Conservation (phyloP, 2,329 filamentous ascomycete genomes). For the Cladosporium sp. region DNA sequence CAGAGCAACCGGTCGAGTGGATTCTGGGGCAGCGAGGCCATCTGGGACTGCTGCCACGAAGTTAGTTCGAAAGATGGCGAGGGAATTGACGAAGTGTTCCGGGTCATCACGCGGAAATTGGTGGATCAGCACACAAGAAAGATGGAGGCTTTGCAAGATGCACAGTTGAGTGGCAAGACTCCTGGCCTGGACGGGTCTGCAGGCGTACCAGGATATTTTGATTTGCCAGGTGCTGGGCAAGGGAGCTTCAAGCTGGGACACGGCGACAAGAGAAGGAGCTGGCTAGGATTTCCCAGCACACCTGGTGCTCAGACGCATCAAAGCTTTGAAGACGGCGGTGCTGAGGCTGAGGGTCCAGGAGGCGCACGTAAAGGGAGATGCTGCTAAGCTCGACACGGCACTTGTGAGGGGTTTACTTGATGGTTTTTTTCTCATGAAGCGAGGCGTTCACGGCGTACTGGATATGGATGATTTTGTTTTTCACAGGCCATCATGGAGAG, state of each 20-base stretch:
- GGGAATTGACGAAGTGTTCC: conserved; percentile 94
- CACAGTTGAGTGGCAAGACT: conserved; percentile 47
- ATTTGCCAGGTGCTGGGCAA: conserved; percentile 49
- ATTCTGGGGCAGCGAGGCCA: conserved; percentile 82
- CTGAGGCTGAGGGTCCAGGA: conserved; percentile 29
- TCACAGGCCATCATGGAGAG: not conserved
- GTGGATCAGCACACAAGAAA: conserved; percentile 69
- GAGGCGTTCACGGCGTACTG: conserved; percentile 13
- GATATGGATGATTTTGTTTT: not conserved
- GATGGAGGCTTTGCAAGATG: conserved; percentile 45
- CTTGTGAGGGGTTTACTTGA: not conserved
- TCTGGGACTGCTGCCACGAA: conserved; percentile 97
- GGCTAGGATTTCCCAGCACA: conserved; percentile 62
- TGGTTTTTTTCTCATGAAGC: not conserved
- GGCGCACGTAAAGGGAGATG: conserved; percentile 32
- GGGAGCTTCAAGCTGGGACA: conserved; percentile 62
- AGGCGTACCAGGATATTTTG: conserved; percentile 50
- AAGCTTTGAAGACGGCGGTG: conserved; percentile 29
- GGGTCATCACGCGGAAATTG: conserved; percentile 82
- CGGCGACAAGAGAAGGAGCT: conserved; percentile 66
- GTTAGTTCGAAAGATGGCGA: conserved; percentile 92
- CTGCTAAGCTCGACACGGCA: conserved; percentile 26
- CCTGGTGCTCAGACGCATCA: conserved; percentile 37
- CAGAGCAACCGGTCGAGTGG: conserved; percentile 63
- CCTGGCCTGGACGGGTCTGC: conserved; percentile 43